phyloP scores from a whole-genome alignment of 2,329 filamentous ascomycete species.

The Colletotrichum sp. region DNA sequence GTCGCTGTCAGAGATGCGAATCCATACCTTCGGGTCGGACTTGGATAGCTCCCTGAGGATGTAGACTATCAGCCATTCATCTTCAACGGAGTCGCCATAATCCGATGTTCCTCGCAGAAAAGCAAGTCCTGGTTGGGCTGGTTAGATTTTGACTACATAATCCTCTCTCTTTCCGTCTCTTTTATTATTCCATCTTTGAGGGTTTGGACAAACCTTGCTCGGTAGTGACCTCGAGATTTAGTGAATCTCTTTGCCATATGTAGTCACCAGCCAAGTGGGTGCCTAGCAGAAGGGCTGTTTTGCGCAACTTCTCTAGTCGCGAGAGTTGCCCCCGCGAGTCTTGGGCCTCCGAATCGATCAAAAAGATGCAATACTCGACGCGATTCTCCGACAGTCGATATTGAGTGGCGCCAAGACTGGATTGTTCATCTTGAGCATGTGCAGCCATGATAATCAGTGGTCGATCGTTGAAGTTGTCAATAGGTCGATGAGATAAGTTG shows the following conservation, averaged over 20 bases:
- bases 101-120: constrained; percentile 80
- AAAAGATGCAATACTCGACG: constrained; percentile 82
- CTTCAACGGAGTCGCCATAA: constrained; percentile 93
- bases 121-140: constrained; percentile 45
- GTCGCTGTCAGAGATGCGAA: constrained; percentile 83
- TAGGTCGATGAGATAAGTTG: neutral
- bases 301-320: constrained; percentile 75
- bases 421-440: neutral
- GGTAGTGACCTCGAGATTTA: constrained; percentile 71
- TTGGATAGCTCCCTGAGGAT: constrained; percentile 82
- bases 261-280: constrained; percentile 77
- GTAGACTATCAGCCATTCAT: constrained; percentile 97
- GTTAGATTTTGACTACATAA: neutral
- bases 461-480: neutral
- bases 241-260: constrained; percentile 91
- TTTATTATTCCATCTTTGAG: neutral
- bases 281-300: constrained; percentile 66
- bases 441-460: neutral
- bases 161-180: neutral
- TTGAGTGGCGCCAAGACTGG: neutral
- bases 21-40: constrained; percentile 76
- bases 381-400: constrained; percentile 76
- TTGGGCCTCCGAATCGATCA: constrained; percentile 57
- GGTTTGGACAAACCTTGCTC: constrained; percentile 52
- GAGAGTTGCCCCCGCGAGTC: constrained; percentile 63